These are phyloP conservation scores for Ascochyta pisi DNA, from an alignment of 2,329 filamentous ascomycete genomes.

Conservation along the genomic window DNA sequence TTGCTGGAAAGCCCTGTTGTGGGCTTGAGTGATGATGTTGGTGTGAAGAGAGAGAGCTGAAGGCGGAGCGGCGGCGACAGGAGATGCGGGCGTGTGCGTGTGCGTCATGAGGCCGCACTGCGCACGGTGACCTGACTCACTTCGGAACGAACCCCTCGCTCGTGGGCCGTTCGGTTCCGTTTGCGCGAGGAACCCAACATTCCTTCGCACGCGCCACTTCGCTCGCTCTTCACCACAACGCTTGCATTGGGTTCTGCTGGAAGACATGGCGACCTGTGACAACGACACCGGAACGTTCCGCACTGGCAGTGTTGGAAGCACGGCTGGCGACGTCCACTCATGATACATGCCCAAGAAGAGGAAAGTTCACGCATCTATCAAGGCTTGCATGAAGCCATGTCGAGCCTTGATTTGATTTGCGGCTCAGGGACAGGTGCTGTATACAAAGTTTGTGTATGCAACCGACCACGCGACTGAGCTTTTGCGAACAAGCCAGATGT, in stretches of 20 bases:
- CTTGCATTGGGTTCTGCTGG: neutral
- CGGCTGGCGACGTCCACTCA: too few relatives aligned
- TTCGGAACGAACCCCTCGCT: constrained; percentile 6
- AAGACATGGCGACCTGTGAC: too few relatives aligned
- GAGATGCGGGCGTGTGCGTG: constrained; percentile 5
- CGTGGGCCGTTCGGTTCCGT: neutral
- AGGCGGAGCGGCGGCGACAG: constrained; percentile 2
- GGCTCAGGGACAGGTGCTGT: too few relatives aligned
- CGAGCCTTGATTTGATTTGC: too few relatives aligned
- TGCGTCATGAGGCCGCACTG: constrained; percentile 20
- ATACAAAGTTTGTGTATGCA: too few relatives aligned
- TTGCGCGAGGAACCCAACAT: neutral
- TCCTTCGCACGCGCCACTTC: neutral
- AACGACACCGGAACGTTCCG: too few relatives aligned
- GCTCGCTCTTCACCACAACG: neutral
- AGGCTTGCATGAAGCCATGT: too few relatives aligned
- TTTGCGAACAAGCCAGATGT: too few relatives aligned
- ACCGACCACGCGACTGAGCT: too few relatives aligned
- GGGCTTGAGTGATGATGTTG: constrained; percentile 18
- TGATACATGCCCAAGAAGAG: too few relatives aligned
- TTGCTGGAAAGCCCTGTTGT: constrained; percentile 13
- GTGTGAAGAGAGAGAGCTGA: constrained; percentile 7
- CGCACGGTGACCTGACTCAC: constrained; percentile 21
- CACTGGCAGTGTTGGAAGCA: too few relatives aligned
- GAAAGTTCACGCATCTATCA: too few relatives aligned